Evolutionary conservation across 768 basidiomycete species (phyloP).

Genomic region (Gloeopeniophorella convolvens): DNA sequence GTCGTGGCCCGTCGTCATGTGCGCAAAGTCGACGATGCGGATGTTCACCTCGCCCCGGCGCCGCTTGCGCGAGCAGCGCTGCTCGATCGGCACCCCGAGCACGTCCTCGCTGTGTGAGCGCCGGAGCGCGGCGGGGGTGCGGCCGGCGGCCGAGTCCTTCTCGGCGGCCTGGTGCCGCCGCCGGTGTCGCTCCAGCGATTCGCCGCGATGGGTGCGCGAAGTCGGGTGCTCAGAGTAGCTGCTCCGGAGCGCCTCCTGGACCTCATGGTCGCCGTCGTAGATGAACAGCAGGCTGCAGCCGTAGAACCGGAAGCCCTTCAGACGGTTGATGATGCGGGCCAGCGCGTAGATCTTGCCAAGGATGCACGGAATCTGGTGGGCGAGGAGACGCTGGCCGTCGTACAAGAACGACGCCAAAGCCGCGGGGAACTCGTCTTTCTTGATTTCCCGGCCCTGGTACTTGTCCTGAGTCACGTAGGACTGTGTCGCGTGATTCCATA

Average conservation of each 20-base stretch:
- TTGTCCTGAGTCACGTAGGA: conserved; percentile 93
- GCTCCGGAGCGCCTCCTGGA: conserved; percentile 67
- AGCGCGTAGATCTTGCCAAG: conserved; percentile 92
- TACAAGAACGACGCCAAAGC: conserved; percentile 79
- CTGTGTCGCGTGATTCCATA: conserved; percentile 84
- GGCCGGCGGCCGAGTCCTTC: neutral
- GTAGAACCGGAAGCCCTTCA: conserved; percentile 97
- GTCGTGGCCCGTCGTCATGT: conserved; percentile 93
- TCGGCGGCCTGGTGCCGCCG: conserved; percentile 11
- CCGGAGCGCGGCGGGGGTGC: conserved; percentile 36
- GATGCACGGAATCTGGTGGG: conserved; percentile 87
- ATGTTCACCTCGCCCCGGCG: conserved; percentile 91
- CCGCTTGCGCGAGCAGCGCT: conserved; percentile 56
- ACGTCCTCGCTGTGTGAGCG: conserved; percentile 79
- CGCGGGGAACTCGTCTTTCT: conserved; percentile 74
- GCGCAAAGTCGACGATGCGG: conserved; percentile 97
- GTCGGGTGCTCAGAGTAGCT: conserved; percentile 61
- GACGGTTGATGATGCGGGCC: conserved; percentile 79
- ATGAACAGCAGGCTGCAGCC: conserved; percentile 95
- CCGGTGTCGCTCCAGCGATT: conserved; percentile 59
- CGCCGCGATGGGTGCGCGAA: conserved; percentile 62
- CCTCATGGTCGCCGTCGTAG: conserved; percentile 91
- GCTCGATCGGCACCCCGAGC: conserved; percentile 56
- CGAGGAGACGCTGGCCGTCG: conserved; percentile 77
- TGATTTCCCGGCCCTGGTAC: conserved; percentile 89